phyloP scores from a whole-genome alignment of 192 early-diverging fungal genomes.

The Phycomyces nitens region DNA sequence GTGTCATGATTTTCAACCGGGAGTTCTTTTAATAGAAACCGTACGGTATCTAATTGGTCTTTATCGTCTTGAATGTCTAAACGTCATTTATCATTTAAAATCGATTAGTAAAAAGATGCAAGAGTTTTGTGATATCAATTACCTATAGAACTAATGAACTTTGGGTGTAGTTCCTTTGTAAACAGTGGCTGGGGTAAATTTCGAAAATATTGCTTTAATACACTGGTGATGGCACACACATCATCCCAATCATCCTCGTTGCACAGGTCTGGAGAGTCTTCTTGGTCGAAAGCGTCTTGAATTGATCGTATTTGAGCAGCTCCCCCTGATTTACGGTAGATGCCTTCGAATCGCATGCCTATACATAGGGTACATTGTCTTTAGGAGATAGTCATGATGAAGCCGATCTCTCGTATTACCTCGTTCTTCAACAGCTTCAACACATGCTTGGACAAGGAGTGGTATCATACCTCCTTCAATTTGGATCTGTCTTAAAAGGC shows the following conservation, averaged over 20 bases:
- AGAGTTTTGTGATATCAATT: no score
- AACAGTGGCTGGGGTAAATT: slow-evolving; percentile 68
- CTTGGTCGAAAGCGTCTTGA: slow-evolving; percentile 56
- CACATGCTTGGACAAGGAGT: slow-evolving; percentile 61
- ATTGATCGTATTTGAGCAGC: slow-evolving; percentile 62
- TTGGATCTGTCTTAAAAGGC: slow-evolving; percentile 48
- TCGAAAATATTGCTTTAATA: slow-evolving; percentile 74
- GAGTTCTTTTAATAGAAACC: slow-evolving; percentile 46
- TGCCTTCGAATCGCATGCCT: slow-evolving; percentile 60
- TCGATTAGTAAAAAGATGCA: background rate
- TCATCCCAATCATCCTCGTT: slow-evolving; percentile 54
- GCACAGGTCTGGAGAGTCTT: slow-evolving; percentile 42
- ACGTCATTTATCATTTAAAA: background rate
- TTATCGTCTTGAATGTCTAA: slow-evolving; percentile 25
- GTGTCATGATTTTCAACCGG: slow-evolving; percentile 59
- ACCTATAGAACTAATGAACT: slow-evolving; percentile 54
- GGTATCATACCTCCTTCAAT: slow-evolving; percentile 56
- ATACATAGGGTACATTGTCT: slow-evolving; percentile 6
- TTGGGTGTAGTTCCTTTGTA: slow-evolving; percentile 58
- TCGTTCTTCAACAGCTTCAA: slow-evolving; percentile 62
- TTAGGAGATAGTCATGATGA: slow-evolving; percentile 5
- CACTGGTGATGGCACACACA: slow-evolving; percentile 66
- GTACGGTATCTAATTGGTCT: slow-evolving; percentile 38
- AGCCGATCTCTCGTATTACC: slow-evolving; percentile 4
- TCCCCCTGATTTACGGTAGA: slow-evolving; percentile 74